phyloP scores from a whole-genome alignment of 768 basidiomycete genomes.

The Tylopilus subfusipes region DNA sequence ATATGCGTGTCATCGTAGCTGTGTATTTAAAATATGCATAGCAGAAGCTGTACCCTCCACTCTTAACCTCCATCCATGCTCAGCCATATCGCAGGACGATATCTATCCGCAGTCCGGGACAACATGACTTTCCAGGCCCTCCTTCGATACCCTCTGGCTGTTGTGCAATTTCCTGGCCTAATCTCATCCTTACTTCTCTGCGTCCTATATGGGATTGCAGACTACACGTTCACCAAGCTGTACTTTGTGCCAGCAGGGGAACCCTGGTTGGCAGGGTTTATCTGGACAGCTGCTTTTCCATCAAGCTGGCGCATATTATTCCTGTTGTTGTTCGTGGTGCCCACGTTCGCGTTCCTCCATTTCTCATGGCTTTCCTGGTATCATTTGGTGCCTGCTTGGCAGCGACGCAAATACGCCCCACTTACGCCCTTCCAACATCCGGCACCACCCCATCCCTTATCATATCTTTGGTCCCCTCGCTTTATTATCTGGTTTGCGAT shows the following conservation, averaged over 20 bases:
- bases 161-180: background rate
- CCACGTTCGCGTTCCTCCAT: constrained; percentile 11
- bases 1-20: no score
- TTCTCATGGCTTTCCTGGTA: background rate
- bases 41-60: background rate
- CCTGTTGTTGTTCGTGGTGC: constrained; percentile 12
- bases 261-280: background rate
- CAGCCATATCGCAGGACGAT: background rate
- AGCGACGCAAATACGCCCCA: background rate
- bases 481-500: constrained; percentile 7
- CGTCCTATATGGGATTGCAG: constrained; percentile 8
- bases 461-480: background rate
- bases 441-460: background rate
- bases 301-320: constrained; percentile 17
- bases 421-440: background rate
- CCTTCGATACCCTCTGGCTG: background rate
- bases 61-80: constrained; percentile 6
- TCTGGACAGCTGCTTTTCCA: constrained; percentile 22
- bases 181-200: background rate
- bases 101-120: background rate
- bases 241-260: constrained; percentile 5
- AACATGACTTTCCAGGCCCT: background rate
- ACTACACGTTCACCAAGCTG: constrained; percentile 2
- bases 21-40: no score
- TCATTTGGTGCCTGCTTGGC: background rate